phyloP scores from a whole-genome alignment of 2,329 filamentous ascomycete species.

The Ophiostoma fasciatum region DNA sequence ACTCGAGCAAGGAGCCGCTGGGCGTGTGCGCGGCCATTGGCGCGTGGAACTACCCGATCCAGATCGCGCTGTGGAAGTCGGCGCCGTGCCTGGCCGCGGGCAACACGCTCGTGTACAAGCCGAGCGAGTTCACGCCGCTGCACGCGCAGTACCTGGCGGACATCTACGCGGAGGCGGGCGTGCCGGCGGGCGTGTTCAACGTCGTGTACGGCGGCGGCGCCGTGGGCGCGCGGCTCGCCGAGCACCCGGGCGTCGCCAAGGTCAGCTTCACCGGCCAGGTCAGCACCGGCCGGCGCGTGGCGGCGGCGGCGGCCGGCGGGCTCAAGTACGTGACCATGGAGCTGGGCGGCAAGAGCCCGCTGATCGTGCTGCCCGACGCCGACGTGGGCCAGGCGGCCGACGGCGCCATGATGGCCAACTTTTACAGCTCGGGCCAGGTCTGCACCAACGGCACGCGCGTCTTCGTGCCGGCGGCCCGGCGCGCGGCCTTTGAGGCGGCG shows the following conservation, averaged over 20 bases:
- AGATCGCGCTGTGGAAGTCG: conserved; percentile 23
- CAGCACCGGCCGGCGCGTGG: conserved; percentile 49
- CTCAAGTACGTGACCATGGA: conserved; percentile 57
- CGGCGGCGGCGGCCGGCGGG: conserved; percentile 44
- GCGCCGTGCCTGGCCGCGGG: conserved; percentile 28
- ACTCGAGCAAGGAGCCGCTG: conserved; percentile 22
- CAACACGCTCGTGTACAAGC: conserved; percentile 29
- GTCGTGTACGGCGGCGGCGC: conserved; percentile 26
- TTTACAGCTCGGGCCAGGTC: conserved; percentile 81
- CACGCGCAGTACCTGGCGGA: conserved; percentile 21
- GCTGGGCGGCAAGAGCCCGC: conserved; percentile 50
- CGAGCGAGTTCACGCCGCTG: conserved; percentile 28
- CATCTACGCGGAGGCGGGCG: conserved; percentile 25
- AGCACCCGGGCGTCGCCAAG: conserved; percentile 34
- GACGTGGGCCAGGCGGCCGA: conserved; percentile 69
- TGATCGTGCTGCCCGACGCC: conserved; percentile 63
- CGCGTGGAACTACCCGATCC: conserved; percentile 26
- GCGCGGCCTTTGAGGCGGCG: conserved; percentile 24
- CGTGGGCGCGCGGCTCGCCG: conserved; percentile 11
- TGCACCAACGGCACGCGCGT: conserved; percentile 88
- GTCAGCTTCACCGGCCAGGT: conserved; percentile 58
- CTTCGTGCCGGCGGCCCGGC: conserved; percentile 56
- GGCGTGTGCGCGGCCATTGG: conserved; percentile 21
- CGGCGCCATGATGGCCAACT: conserved; percentile 86
- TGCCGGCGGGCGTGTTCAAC: conserved; percentile 29